Evolutionary conservation across 805 yeast species (phyloP), one percentile per base, ranked within the genome.

Genomic region (Gaillardinia entomophila): DNA sequence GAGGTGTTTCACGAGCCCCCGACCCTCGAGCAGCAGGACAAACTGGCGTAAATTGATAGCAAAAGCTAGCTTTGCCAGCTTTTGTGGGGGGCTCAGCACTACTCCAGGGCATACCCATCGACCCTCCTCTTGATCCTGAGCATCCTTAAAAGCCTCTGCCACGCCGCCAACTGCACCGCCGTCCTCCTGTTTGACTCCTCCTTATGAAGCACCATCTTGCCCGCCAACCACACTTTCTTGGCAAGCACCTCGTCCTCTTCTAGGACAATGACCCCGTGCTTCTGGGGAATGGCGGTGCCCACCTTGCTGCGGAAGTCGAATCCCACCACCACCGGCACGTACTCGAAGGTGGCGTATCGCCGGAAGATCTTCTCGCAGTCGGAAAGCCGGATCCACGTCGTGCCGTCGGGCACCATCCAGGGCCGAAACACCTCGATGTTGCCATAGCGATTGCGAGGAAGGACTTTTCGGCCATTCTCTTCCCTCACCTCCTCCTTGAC

Each of bases 281-380:
- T 53, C 4, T 42, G 30, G 2, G 66, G 65, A 3, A 53, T 38
- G 3, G 61, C 61, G 22, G 36, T 32, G 10, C 52, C 55, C 2
- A 38, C 31, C 33, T 48, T 51, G 2, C 43, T 23, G 8, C 33
- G 38, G 31, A 57, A 59, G 17, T 34, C 36, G 34, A 57, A 58
- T 1, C 64, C 64, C 3, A 40, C 41, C 2, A 58, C 61, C 4
- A 59, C 65, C 3, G 63, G 57, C 5, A 56, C 55, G 39, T 34
- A 59, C 7, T 53, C 45, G 2, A 55, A 26, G 2, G 30, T 16
- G 3, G 32, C 35, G 3, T 45, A 44, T n/a, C 16, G 35, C n/a
- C 13, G 22, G 3, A 55, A 27, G 12, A 55, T 43, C 10, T 19
- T 19, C 24, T 54, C 60, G 5, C 57, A 48, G 22, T 38, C 31